Evolutionary conservation across 805 yeast species (phyloP).

Genomic region (Novakomyces olei): DNA sequence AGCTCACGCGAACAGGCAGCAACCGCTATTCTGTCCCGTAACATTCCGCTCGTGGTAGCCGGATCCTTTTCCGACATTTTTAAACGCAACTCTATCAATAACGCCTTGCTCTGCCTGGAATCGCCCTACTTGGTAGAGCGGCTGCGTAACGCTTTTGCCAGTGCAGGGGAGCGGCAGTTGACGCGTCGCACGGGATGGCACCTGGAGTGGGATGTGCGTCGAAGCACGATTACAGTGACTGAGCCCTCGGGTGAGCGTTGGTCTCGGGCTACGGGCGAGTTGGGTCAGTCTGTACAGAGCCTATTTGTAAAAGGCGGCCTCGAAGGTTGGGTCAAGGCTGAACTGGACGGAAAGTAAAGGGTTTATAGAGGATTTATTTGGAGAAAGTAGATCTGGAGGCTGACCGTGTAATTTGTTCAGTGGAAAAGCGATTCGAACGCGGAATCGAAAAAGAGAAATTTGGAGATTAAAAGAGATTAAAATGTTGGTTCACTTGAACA

Average conservation of each 20-base stretch:
- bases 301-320: slow-evolving; percentile 92
- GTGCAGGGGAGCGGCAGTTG: slow-evolving; percentile 33
- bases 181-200: slow-evolving; percentile 91
- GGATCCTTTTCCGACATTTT: slow-evolving; percentile 97
- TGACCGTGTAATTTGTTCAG: too few relatives aligned
- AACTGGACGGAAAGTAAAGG: too few relatives aligned
- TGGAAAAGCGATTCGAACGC: neutral
- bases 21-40: slow-evolving; percentile 87
- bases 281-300: slow-evolving; percentile 88
- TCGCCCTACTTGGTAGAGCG: slow-evolving; percentile 66
- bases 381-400: too few relatives aligned
- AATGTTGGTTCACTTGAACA: too few relatives aligned
- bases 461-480: too few relatives aligned
- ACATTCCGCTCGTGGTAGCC: slow-evolving; percentile 75
- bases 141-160: slow-evolving; percentile 46
- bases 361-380: too few relatives aligned
- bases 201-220: slow-evolving; percentile 79
- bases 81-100: slow-evolving; percentile 86
- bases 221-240: slow-evolving; percentile 55
- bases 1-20: slow-evolving; percentile 99
- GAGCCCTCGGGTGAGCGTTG: slow-evolving; percentile 20
- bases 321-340: slow-evolving; percentile 79
- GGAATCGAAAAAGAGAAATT: too few relatives aligned
- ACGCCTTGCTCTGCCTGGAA: slow-evolving; percentile 81
- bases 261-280: slow-evolving; percentile 54